Evolutionary conservation across 768 basidiomycete genomes (phyloP), one percentile per base, ranked within the genome.

Genomic region (Inosperma sp.): DNA sequence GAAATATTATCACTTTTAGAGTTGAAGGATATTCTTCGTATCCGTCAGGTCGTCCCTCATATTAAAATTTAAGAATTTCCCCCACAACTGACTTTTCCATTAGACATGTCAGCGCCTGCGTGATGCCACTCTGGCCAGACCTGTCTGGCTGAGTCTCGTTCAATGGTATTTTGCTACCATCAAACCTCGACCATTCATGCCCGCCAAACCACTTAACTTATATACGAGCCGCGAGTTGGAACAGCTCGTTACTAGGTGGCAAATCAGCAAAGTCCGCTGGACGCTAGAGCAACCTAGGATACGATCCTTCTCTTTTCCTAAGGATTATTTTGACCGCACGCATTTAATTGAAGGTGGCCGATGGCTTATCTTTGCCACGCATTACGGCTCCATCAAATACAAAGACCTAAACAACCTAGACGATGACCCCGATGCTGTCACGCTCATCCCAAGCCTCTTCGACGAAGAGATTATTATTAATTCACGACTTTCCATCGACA

Each of bases 1-100:
- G 45, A 47, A 35, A 33, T 47, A 13, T 17, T 46, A 8, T 3
- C 8, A 19, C 2, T 47, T 12, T 21, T 47, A 7, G 45, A 47
- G 16, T 47, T 26, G 46, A 35, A 48, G 26, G 46, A 48, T 8
- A 48, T 48, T n/a, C 46, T 48, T 17, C 22, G 16, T 22, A 7
- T 25, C 16, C 46, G 46, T 0, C 46, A 23, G 34, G 46, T 47
- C n/a, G 6, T 27, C 23, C 30, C 30, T 46, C 17, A 17, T 33
- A 8, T 46, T 22, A 34, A 34, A 34, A 19, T 23, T 5, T 21
- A 33, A 16, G n/a, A 33, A 21, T 16, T 16, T 29, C 1, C 10
- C 3, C 3, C 7, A 6, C 7, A 42, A 9, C 0, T 7, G 5
- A 16, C 7, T 9, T 17, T 10, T 10, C 29, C 25, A 17, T 10